phyloP scores from a whole-genome alignment of 1,139 yeast species.

The Arxiozyma telluris region DNA sequence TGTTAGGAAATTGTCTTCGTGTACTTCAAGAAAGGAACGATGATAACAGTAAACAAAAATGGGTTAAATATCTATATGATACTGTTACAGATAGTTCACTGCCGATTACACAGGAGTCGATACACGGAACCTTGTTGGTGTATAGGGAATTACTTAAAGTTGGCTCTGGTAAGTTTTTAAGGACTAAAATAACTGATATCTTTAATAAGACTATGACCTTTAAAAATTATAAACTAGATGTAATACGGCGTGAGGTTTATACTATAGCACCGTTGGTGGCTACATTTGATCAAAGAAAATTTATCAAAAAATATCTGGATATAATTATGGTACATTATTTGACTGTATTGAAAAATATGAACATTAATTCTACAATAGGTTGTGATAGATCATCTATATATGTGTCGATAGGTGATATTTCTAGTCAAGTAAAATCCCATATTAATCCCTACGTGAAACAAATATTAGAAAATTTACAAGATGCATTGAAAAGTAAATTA shows the following conservation, averaged over 20 bases:
- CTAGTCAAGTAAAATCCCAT: constrained; percentile 75
- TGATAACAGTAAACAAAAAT: constrained; percentile 55
- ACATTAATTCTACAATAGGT: constrained; percentile 25
- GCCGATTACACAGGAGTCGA: constrained; percentile 39
- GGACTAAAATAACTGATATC: constrained; percentile 64
- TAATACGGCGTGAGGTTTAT: constrained; percentile 76
- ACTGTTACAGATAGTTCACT: constrained; percentile 29
- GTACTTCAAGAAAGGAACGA: constrained; percentile 74
- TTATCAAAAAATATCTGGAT: constrained; percentile 75
- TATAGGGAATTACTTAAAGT: constrained; percentile 68
- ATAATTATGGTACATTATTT: constrained; percentile 70
- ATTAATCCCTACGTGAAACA: constrained; percentile 86
- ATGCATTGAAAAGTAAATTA: constrained; percentile 66
- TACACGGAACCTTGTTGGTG: constrained; percentile 80
- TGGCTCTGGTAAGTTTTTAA: constrained; percentile 53
- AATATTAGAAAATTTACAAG: constrained; percentile 72
- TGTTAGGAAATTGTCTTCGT: constrained; percentile 66
- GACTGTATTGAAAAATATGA: constrained; percentile 65
- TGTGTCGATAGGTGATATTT: constrained; percentile 76
- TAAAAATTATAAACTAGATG: constrained; percentile 66
- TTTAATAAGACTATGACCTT: constrained; percentile 68
- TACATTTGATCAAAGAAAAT: constrained; percentile 63
- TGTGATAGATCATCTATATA: constrained; percentile 68
- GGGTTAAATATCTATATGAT: constrained; percentile 61
- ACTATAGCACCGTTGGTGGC: constrained; percentile 77